A percentile compares a stretch with the other conserved stretches of the same genome.
phyloP scores from a whole-genome alignment of 1,284 basidiomycete genomes.

The Ustilago loliicola region DNA sequence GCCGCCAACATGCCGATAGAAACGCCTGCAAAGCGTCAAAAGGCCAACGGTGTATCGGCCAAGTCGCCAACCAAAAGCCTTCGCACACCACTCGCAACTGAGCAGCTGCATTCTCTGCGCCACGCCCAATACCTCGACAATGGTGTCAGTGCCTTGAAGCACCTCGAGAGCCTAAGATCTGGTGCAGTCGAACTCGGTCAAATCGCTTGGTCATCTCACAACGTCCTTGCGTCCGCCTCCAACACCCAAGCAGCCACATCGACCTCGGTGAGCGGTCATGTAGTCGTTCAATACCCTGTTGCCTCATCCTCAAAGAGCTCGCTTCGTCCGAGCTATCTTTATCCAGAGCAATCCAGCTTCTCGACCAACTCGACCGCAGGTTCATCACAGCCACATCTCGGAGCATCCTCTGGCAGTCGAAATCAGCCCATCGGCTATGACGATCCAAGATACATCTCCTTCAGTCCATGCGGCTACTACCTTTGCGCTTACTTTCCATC shows the following conservation, averaged over 20 bases:
- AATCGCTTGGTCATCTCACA: conserved; percentile 49
- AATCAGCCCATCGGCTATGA: conserved; percentile 10
- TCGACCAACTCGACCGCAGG: conserved; percentile 4
- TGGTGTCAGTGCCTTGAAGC: conserved; percentile 20
- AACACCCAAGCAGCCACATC: conserved; percentile 16
- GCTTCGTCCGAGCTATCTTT: conserved; percentile 19
- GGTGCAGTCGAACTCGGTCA: conserved; percentile 18
- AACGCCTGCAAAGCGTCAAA: conserved; percentile 34
- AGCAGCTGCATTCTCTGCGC: conserved; percentile 26
- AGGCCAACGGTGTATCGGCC: conserved; percentile 9
- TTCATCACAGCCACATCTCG: conserved; percentile 13
- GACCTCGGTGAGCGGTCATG: conserved; percentile 19
- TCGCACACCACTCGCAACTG: conserved; percentile 10
- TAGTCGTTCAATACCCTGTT: conserved; percentile 31
- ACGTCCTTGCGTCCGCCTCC: conserved; percentile 41
- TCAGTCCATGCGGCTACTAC: conserved; percentile 53
- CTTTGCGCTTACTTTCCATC: conserved; percentile 40
- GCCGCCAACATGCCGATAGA: conserved; percentile 27
- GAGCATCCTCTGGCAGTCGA: background rate
- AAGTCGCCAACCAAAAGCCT: conserved; percentile 1
- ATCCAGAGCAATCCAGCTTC: conserved; percentile 23
- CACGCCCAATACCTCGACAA: conserved; percentile 39
- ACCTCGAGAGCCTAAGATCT: conserved; percentile 12
- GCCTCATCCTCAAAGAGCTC: conserved; percentile 15
- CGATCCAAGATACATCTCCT: conserved; percentile 42